Conservation (phyloP, 179 eudicot genomes). For the Actinidia chinensis region DNA sequence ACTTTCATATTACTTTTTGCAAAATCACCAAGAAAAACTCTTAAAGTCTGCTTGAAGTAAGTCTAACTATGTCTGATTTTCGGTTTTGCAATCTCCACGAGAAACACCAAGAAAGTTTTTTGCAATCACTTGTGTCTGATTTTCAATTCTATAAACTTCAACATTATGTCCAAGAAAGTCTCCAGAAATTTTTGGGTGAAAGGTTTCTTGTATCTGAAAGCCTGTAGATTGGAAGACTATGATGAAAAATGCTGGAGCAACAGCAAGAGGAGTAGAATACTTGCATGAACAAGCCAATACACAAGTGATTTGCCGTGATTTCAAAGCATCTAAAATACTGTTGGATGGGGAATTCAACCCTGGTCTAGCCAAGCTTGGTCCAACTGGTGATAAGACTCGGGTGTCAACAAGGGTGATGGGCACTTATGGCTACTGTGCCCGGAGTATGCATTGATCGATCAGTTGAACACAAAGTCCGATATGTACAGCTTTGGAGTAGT, state of each 20-base stretch:
- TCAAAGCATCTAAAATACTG: conserved; percentile 18
- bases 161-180: too few relatives aligned
- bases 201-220: too few relatives aligned
- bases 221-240: conserved; percentile 19
- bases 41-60: too few relatives aligned
- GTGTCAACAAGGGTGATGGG: conserved; percentile 23
- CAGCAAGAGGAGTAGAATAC: conserved; percentile 16
- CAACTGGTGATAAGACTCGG: conserved; percentile 16
- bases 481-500: conserved; percentile 49
- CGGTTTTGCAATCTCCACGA: too few relatives aligned
- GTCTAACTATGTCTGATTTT: too few relatives aligned
- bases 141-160: too few relatives aligned
- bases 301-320: conserved; percentile 18
- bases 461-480: conserved; percentile 46
- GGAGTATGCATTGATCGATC: conserved; percentile 19
- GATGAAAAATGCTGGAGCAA: conserved; percentile 16
- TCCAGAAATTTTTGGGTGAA: too few relatives aligned
- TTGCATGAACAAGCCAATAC: conserved; percentile 18
- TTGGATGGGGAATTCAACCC: conserved; percentile 18
- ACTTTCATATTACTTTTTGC: too few relatives aligned
- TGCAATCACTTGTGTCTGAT: too few relatives aligned
- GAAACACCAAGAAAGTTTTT: too few relatives aligned
- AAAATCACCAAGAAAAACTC: too few relatives aligned
- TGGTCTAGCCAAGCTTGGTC: conserved; percentile 24
- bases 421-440: conserved; percentile 24